phyloP scores from a whole-genome alignment of 2,329 filamentous ascomycete genomes.

The Beauveria bassiana region DNA sequence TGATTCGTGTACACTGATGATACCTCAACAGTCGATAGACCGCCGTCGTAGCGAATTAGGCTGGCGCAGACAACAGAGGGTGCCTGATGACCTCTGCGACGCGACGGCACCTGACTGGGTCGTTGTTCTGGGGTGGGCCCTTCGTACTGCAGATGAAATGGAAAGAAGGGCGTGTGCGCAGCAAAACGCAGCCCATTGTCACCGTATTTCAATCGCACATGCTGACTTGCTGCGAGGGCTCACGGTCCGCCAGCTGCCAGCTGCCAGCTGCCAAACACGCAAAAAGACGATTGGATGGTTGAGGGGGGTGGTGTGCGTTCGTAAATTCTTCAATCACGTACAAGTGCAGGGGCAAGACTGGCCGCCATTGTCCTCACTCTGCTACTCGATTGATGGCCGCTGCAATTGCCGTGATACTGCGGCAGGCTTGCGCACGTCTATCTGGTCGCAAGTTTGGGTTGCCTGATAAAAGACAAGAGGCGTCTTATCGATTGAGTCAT shows the following conservation, averaged over 20 bases:
- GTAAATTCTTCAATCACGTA: no score
- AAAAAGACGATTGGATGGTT: no score
- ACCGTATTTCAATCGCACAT: no score
- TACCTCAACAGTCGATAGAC: no score
- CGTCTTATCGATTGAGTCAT: slow-evolving; percentile 10
- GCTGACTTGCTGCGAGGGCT: no score
- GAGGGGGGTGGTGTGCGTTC: no score
- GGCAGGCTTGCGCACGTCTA: background rate
- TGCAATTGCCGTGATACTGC: background rate
- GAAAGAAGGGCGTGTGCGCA: background rate
- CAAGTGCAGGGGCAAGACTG: no score
- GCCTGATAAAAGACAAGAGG: background rate
- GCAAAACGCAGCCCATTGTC: background rate
- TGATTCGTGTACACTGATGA: no score
- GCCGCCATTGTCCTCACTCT: no score
- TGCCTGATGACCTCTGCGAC: slow-evolving; percentile 2
- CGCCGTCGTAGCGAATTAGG: background rate
- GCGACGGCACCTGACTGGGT: slow-evolving; percentile 19
- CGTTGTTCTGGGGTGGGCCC: slow-evolving; percentile 14
- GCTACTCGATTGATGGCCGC: no score
- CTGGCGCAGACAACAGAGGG: background rate
- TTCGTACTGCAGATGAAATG: background rate
- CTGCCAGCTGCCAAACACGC: no score
- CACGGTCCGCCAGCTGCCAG: no score
- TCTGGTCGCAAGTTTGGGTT: background rate